Conservation (phyloP, 2,329 filamentous ascomycete species). For the Sporothrix variecibatus region DNA sequence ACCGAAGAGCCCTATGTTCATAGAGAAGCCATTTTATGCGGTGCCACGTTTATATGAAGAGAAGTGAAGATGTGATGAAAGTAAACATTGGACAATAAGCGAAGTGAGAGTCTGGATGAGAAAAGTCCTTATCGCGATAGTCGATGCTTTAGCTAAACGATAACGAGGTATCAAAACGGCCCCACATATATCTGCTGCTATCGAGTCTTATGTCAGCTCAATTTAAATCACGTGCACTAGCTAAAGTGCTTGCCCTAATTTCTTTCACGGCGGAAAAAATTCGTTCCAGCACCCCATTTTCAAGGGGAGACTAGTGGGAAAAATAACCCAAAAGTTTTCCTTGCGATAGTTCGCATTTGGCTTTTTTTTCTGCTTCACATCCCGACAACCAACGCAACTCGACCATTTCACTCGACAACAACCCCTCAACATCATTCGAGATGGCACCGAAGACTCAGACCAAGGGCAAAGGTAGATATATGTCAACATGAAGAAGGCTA, state of each 20-base stretch:
- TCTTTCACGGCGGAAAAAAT: conserved; percentile 19
- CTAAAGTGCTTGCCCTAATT: conserved; percentile 15
- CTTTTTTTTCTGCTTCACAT: conserved; percentile 14
- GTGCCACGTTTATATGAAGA: background rate
- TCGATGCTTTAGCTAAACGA: background rate
- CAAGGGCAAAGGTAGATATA: conserved; percentile 44
- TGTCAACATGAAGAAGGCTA: conserved; percentile 26
- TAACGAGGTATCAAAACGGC: background rate
- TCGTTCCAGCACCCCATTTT: background rate
- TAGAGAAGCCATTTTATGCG: background rate
- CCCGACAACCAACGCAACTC: conserved; percentile 20
- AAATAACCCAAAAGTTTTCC: conserved; percentile 20
- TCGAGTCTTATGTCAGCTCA: background rate
- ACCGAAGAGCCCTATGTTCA: background rate
- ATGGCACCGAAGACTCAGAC: conserved; percentile 44
- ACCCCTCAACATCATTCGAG: conserved; percentile 34
- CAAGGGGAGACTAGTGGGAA: background rate
- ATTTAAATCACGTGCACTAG: background rate
- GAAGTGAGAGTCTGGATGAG: background rate
- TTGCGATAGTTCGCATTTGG: conserved; percentile 1
- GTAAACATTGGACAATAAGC: background rate
- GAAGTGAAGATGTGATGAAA: background rate
- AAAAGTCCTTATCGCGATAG: conserved; percentile 6
- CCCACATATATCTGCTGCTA: background rate
- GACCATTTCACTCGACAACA: conserved; percentile 26